Conservation (phyloP, 192 early-diverging fungal species). For the Mortierella claussenii region DNA sequence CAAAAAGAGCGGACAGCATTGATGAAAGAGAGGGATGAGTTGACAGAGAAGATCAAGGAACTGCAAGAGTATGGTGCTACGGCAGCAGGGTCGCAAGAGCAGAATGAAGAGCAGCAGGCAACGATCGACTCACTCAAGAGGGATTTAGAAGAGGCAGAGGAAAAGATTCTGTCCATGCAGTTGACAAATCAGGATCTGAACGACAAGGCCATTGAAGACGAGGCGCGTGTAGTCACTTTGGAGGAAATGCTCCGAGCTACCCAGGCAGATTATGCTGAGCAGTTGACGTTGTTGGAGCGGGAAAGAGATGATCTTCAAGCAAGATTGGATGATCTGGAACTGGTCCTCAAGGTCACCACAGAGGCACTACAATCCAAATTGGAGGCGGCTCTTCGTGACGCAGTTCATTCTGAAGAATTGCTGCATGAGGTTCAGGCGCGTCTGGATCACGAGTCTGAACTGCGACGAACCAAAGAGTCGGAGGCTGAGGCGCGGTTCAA, state of each 20-base stretch:
- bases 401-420: slow-evolving; percentile 50
- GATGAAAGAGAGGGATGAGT: slow-evolving; percentile 20
- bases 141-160: slow-evolving; percentile 40
- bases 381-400: slow-evolving; percentile 37
- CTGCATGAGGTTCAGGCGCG: slow-evolving; percentile 35
- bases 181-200: slow-evolving; percentile 47
- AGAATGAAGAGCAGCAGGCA: slow-evolving; percentile 16
- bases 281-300: slow-evolving; percentile 16
- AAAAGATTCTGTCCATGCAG: slow-evolving; percentile 33
- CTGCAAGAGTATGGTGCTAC: slow-evolving; percentile 9
- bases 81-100: neutral
- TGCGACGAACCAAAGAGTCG: slow-evolving; percentile 25
- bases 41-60: slow-evolving; percentile 21
- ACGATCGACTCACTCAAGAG: slow-evolving; percentile 39
- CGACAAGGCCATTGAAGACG: slow-evolving; percentile 23
- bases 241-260: slow-evolving; percentile 17
- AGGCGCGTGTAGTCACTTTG: slow-evolving; percentile 8
- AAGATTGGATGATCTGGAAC: slow-evolving; percentile 27
- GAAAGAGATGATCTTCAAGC: slow-evolving; percentile 35
- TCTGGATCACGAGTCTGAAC: slow-evolving; percentile 42
- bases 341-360: slow-evolving; percentile 27
- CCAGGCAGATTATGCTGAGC: slow-evolving; percentile 17
- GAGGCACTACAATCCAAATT: slow-evolving; percentile 49
- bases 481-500: slow-evolving; percentile 34
- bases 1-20: slow-evolving; percentile 40